A percentile compares a stretch with the other conserved stretches of the same genome.
These are phyloP conservation scores for Colletotrichum sp. DNA, from an alignment of 2,329 filamentous ascomycete species.

Conservation along the genomic window DNA sequence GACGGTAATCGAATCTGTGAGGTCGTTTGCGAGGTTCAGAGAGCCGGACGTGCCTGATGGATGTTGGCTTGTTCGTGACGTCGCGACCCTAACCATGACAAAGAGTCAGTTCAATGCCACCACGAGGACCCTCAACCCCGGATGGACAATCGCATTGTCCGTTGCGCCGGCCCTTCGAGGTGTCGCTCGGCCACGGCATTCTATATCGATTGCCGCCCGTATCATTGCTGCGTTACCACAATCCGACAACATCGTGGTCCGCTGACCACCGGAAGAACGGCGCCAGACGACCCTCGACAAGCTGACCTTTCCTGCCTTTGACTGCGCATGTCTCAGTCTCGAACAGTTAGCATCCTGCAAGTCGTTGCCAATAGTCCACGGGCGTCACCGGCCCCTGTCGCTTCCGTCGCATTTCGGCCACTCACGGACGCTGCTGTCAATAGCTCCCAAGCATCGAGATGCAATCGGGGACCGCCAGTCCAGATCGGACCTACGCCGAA, in stretches of 20 bases:
- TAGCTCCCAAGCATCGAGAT: background rate
- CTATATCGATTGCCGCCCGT: background rate
- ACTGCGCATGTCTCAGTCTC: background rate
- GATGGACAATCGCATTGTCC: background rate
- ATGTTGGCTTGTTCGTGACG: background rate
- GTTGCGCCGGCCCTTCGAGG: background rate
- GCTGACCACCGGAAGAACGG: background rate
- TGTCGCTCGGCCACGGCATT: background rate
- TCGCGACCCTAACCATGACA: background rate
- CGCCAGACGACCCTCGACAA: background rate
- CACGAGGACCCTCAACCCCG: background rate
- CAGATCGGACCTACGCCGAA: slow-evolving; percentile 3
- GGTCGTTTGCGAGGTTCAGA: background rate
- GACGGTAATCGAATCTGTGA: background rate
- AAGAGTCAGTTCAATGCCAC: background rate
- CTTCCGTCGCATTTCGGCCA: background rate
- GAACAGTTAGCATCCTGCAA: background rate
- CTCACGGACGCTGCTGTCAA: background rate
- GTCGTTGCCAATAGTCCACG: background rate
- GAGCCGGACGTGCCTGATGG: background rate
- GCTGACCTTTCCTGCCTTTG: background rate
- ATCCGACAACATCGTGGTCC: background rate
- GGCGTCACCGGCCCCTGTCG: background rate
- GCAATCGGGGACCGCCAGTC: background rate
- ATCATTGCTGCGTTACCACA: background rate